A percentile compares a stretch with the other conserved stretches of the same genome.
Conservation (phyloP, 306 rosid species). For the Dalbergia oliveri region DNA sequence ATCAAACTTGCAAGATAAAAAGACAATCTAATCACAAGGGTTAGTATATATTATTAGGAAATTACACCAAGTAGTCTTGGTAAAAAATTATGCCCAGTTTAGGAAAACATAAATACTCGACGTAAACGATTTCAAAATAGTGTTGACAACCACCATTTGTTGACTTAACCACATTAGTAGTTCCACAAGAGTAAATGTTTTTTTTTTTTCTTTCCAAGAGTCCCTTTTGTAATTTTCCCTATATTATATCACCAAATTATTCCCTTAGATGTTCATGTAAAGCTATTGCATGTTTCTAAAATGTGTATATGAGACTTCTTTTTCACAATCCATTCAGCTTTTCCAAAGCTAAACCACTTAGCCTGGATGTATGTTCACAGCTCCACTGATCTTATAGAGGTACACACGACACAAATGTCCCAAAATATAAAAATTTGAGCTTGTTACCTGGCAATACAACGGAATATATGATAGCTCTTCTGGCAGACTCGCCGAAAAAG, state of each 20-base stretch:
- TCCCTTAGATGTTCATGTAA: background rate
- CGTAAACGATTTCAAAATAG: background rate
- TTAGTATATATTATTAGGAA: constrained; percentile 6
- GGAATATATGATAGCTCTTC: constrained; percentile 87
- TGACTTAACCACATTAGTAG: background rate
- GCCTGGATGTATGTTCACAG: background rate
- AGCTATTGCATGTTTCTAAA: constrained; percentile 9
- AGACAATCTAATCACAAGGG: constrained; percentile 2
- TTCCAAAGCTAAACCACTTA: constrained; percentile 18
- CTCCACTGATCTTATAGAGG: background rate
- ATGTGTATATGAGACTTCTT: background rate
- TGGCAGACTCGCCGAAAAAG: constrained; percentile 94
- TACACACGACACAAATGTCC: background rate
- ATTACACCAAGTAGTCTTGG: background rate
- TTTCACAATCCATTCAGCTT: constrained; percentile 16
- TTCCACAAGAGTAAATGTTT: background rate
- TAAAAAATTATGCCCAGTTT: constrained; percentile 2
- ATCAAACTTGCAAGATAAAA: constrained; percentile 10
- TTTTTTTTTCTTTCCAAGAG: constrained; percentile 1
- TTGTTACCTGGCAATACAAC: constrained; percentile 93
- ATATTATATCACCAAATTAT: constrained; percentile 3
- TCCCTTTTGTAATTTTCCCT: constrained; percentile 7
- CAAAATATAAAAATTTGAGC: constrained; percentile 24
- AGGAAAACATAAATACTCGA: constrained; percentile 3
- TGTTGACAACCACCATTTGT: background rate